Evolutionary conservation across 345 rosid genomes (phyloP).

Genomic region (Cochlearia excelsa): DNA sequence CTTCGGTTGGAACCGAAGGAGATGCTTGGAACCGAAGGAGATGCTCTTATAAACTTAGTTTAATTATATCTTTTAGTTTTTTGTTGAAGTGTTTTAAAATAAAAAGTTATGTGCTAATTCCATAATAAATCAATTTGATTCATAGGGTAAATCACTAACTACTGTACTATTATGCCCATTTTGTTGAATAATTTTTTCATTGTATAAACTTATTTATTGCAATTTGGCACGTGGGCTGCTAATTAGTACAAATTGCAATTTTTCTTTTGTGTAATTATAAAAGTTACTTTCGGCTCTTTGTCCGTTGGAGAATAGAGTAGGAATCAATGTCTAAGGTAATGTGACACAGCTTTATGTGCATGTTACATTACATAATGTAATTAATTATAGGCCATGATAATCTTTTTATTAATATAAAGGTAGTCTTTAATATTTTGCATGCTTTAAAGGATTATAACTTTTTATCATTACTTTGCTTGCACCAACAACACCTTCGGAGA

Average conservation of each 20-base stretch:
- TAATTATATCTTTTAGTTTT: too few relatives aligned
- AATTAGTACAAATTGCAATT: constrained; percentile 5
- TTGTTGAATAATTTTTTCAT: neutral
- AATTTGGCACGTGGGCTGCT: constrained; percentile 35
- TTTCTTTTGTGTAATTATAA: constrained; percentile 12
- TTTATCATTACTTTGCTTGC: constrained; percentile 15
- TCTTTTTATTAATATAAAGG: neutral
- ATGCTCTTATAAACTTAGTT: too few relatives aligned
- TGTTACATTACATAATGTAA: constrained; percentile 14
- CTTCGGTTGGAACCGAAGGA: too few relatives aligned
- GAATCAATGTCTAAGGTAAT: constrained; percentile 8
- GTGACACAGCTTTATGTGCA: constrained; percentile 12
- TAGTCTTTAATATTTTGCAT: constrained; percentile 7
- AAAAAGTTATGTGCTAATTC: too few relatives aligned
- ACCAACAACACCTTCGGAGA: constrained; percentile 13
- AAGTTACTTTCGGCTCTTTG: constrained; percentile 32
- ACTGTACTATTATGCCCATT: too few relatives aligned
- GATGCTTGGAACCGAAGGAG: too few relatives aligned
- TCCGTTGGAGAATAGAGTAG: constrained; percentile 4
- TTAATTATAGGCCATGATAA: constrained; percentile 12
- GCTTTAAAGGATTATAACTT: neutral
- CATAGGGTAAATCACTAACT: too few relatives aligned
- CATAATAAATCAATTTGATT: too few relatives aligned
- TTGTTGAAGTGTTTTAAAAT: too few relatives aligned
- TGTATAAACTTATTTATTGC: neutral